Conservation (phyloP, 371 early-diverging fungal species). For the Mucor velutinosus region DNA sequence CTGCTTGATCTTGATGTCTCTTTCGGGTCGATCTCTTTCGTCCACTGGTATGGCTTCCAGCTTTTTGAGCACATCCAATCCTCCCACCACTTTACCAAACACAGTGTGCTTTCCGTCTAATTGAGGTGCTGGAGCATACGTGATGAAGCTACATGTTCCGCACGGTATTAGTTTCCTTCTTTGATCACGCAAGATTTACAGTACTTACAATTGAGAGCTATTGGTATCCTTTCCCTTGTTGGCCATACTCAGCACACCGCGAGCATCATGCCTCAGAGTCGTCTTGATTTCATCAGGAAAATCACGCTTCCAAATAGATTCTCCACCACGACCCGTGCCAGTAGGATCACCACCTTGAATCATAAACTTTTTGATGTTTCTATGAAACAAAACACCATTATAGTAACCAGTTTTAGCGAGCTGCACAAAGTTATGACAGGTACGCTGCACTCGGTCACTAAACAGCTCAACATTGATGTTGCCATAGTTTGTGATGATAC, state of each 20-base stretch:
- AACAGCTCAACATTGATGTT: slow-evolving; percentile 86
- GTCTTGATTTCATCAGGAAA: slow-evolving; percentile 85
- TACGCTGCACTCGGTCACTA: slow-evolving; percentile 79
- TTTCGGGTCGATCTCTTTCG: slow-evolving; percentile 71
- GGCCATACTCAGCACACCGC: slow-evolving; percentile 87
- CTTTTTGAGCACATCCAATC: slow-evolving; percentile 76
- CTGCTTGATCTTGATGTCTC: slow-evolving; percentile 73
- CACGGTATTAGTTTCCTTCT: not conserved
- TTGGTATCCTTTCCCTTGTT: slow-evolving; percentile 89
- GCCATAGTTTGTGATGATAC: slow-evolving; percentile 82
- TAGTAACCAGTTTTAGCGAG: slow-evolving; percentile 87
- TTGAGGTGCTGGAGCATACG: slow-evolving; percentile 78
- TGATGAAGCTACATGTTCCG: slow-evolving; percentile 69
- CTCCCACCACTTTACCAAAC: slow-evolving; percentile 87
- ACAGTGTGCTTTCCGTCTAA: slow-evolving; percentile 93
- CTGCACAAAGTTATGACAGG: slow-evolving; percentile 92
- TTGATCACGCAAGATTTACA: not conserved
- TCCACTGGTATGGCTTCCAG: slow-evolving; percentile 80
- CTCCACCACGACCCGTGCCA: slow-evolving; percentile 89
- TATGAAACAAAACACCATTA: slow-evolving; percentile 80
- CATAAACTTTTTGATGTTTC: slow-evolving; percentile 92
- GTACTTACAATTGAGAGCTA: slow-evolving; percentile 85
- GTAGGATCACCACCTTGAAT: slow-evolving; percentile 96
- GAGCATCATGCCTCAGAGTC: slow-evolving; percentile 73
- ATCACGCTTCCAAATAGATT: slow-evolving; percentile 77